These are phyloP conservation scores for Nakazawaea wyomingensis DNA, from an alignment of 805 yeast genomes.

Conservation along the genomic window DNA sequence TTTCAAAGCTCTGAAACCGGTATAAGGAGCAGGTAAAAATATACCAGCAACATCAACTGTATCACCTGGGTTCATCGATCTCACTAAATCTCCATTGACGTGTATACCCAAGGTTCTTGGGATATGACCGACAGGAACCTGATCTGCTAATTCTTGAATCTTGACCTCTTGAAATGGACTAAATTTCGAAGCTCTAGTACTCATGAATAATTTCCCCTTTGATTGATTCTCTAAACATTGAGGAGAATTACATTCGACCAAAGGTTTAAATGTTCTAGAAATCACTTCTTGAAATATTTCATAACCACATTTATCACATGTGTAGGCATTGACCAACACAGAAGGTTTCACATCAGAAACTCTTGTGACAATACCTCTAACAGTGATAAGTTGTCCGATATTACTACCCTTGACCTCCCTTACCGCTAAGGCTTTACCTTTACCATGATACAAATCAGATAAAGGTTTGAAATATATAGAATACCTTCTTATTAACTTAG, in stretches of 20 bases:
- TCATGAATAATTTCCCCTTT: slow-evolving; percentile 85
- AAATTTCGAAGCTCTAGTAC: slow-evolving; percentile 94
- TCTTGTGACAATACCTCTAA: slow-evolving; percentile 91
- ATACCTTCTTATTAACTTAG: slow-evolving; percentile 83
- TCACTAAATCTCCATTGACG: slow-evolving; percentile 86
- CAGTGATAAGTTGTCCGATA: slow-evolving; percentile 83
- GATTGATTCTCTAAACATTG: slow-evolving; percentile 75
- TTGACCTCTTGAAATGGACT: slow-evolving; percentile 93
- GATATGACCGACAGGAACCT: slow-evolving; percentile 97
- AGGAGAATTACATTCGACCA: slow-evolving; percentile 77
- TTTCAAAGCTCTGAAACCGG: slow-evolving; percentile 87
- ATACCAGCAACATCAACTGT: slow-evolving; percentile 90
- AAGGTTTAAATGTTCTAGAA: slow-evolving; percentile 80
- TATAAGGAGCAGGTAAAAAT: slow-evolving; percentile 89
- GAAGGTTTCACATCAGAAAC: slow-evolving; percentile 96
- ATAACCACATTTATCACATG: slow-evolving; percentile 96
- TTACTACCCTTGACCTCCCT: slow-evolving; percentile 82
- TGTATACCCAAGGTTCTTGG: slow-evolving; percentile 85
- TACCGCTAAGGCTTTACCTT: slow-evolving; percentile 67
- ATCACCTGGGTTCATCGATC: slow-evolving; percentile 91
- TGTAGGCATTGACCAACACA: slow-evolving; percentile 86
- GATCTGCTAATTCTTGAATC: slow-evolving; percentile 90
- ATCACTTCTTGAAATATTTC: slow-evolving; percentile 95
- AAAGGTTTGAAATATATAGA: slow-evolving; percentile 82
- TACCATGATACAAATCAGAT: slow-evolving; percentile 33